Evolutionary conservation across 106 monocot species (phyloP).

Genomic region (Cymbidium sinense): DNA sequence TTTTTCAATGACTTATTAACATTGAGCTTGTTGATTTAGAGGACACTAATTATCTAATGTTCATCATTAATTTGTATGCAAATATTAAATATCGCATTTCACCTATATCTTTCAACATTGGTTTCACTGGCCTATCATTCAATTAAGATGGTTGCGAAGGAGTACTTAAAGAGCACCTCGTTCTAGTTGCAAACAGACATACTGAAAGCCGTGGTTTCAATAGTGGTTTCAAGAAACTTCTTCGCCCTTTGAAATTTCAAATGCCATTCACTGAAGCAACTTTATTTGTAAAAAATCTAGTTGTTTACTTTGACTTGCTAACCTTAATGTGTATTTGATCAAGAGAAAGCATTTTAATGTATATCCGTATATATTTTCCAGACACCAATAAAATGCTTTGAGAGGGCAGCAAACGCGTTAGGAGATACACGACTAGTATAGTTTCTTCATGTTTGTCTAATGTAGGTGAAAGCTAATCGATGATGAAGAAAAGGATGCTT

Average conservation of each 20-base stretch:
- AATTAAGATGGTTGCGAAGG: slow-evolving; percentile 57
- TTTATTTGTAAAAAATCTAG: slow-evolving; percentile 49
- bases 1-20: neutral
- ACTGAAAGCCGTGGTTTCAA: slow-evolving; percentile 84
- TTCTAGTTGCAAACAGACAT: slow-evolving; percentile 77
- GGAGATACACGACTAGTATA: slow-evolving; percentile 55
- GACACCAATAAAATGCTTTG: slow-evolving; percentile 96
- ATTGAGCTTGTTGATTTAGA: neutral
- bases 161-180: slow-evolving; percentile 72
- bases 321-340: neutral
- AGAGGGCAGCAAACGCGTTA: slow-evolving; percentile 75
- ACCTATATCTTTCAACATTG: neutral
- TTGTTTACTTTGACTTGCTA: neutral
- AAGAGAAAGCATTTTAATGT: neutral
- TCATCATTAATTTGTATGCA: neutral
- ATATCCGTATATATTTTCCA: slow-evolving; percentile 15
- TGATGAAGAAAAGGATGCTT: slow-evolving; percentile 52
- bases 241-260: slow-evolving; percentile 76
- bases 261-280: slow-evolving; percentile 92
- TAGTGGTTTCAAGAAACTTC: slow-evolving; percentile 63
- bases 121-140: slow-evolving; percentile 60
- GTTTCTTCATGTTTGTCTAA: slow-evolving; percentile 52
- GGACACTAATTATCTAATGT: neutral
- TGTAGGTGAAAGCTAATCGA: slow-evolving; percentile 32
- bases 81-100: neutral